These are phyloP conservation scores for Amanita fuliginea DNA, from an alignment of 768 basidiomycete species.

Conservation along the genomic window DNA sequence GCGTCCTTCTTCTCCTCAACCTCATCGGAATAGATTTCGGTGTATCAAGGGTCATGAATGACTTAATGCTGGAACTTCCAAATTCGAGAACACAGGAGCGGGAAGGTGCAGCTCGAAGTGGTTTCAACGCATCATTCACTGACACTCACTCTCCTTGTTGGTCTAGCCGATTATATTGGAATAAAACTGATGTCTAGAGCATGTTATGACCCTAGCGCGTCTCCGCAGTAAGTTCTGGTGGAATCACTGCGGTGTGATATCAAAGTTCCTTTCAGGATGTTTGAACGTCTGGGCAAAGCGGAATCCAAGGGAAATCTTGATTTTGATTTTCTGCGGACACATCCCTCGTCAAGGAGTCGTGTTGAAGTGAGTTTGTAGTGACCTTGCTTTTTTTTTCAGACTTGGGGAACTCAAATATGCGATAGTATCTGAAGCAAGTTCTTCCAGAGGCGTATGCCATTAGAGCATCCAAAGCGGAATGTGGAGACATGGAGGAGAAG, in stretches of 20 bases:
- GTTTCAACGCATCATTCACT: not conserved
- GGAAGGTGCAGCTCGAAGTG: slow-evolving; percentile 42
- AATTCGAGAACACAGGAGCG: slow-evolving; percentile 75
- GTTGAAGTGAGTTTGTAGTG: slow-evolving; percentile 42
- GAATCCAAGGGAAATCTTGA: slow-evolving; percentile 30
- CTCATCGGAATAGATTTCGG: slow-evolving; percentile 46
- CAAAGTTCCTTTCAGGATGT: slow-evolving; percentile 41
- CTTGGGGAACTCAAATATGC: not conserved
- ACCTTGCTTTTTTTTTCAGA: not conserved
- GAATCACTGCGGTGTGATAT: not conserved
- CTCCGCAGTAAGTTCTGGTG: slow-evolving; percentile 45
- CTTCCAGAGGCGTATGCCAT: slow-evolving; percentile 50
- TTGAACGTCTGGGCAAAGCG: slow-evolving; percentile 47
- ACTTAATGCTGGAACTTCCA: slow-evolving; percentile 56
- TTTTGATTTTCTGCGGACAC: slow-evolving; percentile 64
- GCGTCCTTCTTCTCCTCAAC: slow-evolving; percentile 30
- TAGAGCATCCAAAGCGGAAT: slow-evolving; percentile 44
- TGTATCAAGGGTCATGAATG: slow-evolving; percentile 34
- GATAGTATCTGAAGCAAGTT: slow-evolving; percentile 38
- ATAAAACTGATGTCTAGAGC: slow-evolving; percentile 70
- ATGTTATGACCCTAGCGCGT: slow-evolving; percentile 76
- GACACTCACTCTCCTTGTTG: not conserved
- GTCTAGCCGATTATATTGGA: slow-evolving; percentile 77
- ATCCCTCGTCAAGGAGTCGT: slow-evolving; percentile 65
- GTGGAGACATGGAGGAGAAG: slow-evolving; percentile 30